Percentiles rank a stretch among this genome's conserved stretches.
phyloP scores from a whole-genome alignment of 441 rosid genomes.

The Brassica balearica region DNA sequence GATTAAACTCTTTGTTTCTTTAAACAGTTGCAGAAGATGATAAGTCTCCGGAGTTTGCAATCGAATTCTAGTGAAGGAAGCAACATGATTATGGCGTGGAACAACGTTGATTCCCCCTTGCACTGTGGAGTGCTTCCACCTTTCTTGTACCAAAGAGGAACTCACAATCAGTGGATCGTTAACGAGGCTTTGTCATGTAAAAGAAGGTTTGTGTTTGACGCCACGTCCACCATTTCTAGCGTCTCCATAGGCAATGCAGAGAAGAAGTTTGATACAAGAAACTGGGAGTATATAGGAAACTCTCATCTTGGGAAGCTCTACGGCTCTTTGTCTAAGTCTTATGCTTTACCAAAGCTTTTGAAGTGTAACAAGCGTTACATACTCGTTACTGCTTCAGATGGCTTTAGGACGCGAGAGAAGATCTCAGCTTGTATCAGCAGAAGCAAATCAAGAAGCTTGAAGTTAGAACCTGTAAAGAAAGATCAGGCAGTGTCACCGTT shows the following conservation, averaged over 20 bases:
- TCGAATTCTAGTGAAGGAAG: conserved; percentile 55
- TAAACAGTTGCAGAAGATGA: conserved; percentile 75
- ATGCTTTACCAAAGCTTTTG: conserved; percentile 59
- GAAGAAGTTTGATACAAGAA: conserved; percentile 48
- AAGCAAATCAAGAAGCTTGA: conserved; percentile 46
- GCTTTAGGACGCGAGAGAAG: conserved; percentile 52
- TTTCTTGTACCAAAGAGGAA: conserved; percentile 77
- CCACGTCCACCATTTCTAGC: conserved; percentile 71
- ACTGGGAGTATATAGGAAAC: conserved; percentile 85
- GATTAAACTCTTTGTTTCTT: conserved; percentile 32
- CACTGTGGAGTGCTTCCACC: conserved; percentile 87
- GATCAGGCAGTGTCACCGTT: conserved; percentile 46
- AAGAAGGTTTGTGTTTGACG: conserved; percentile 80
- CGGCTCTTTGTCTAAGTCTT: conserved; percentile 61
- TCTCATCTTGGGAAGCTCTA: conserved; percentile 72
- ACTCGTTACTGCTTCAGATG: conserved; percentile 50
- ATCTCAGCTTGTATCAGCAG: conserved; percentile 54
- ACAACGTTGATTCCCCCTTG: conserved; percentile 59
- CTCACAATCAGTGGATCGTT: conserved; percentile 71
- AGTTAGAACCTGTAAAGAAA: conserved; percentile 45
- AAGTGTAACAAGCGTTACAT: conserved; percentile 61
- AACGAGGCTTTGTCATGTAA: conserved; percentile 72
- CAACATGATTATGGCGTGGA: conserved; percentile 85
- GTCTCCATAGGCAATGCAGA: conserved; percentile 48
- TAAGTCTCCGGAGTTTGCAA: conserved; percentile 40